Conservation (phyloP, 2,329 filamentous ascomycete species). For the Coleophoma eucalyptorum region DNA sequence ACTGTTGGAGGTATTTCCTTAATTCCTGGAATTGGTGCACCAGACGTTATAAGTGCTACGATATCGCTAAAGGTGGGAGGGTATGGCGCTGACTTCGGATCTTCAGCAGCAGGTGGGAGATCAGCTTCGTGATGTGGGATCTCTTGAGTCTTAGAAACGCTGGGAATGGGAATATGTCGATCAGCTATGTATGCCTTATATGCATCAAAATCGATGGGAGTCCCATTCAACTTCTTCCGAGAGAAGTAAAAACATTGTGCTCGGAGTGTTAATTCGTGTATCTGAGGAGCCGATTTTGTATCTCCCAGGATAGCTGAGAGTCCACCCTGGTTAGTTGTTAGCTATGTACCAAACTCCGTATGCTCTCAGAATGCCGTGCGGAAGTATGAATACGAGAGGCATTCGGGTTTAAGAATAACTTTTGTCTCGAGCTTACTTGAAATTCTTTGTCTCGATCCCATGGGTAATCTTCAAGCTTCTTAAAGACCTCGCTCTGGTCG, state of each 20-base stretch:
- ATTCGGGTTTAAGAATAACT: background rate
- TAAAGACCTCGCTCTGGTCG: slow-evolving; percentile 42
- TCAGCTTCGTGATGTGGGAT: slow-evolving; percentile 2
- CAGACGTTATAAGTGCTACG: slow-evolving; percentile 77
- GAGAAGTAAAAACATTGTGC: slow-evolving; percentile 69
- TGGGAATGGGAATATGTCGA: slow-evolving; percentile 10
- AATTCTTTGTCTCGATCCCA: slow-evolving; percentile 68
- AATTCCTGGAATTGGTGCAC: slow-evolving; percentile 82
- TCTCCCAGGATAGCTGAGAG: slow-evolving; percentile 61
- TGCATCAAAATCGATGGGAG: slow-evolving; percentile 58
- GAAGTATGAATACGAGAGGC: too few relatives aligned
- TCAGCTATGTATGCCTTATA: slow-evolving; percentile 60
- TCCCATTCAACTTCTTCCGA: slow-evolving; percentile 36
- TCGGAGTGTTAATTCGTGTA: slow-evolving; percentile 55
- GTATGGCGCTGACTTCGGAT: slow-evolving; percentile 58
- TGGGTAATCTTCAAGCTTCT: slow-evolving; percentile 60
- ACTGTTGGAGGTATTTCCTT: slow-evolving; percentile 81
- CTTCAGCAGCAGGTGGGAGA: background rate
- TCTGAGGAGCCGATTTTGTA: slow-evolving; percentile 48
- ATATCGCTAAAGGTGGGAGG: slow-evolving; percentile 83
- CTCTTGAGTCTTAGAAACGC: slow-evolving; percentile 3
- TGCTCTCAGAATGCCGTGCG: too few relatives aligned
- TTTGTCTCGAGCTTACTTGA: slow-evolving; percentile 41
- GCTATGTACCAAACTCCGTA: too few relatives aligned
- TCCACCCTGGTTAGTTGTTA: slow-evolving; percentile 41